Base-by-base conservation (phyloP, 108 stramenopile genomes). In the Cyclotella baltica region DNA sequence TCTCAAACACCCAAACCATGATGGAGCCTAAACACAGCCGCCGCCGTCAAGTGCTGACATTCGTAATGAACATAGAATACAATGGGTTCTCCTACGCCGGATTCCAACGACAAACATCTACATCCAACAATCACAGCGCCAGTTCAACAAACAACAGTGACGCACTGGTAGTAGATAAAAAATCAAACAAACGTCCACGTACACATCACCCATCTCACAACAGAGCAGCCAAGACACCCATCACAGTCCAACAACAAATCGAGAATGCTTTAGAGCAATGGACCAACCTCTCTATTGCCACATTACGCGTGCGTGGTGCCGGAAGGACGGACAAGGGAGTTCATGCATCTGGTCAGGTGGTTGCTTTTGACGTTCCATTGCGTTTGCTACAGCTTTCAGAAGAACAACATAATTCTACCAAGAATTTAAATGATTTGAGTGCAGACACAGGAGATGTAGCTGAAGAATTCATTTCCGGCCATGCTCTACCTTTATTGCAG, bases 241-340 rank as follows among this genome's bases (percentile, higher is more conserved):
- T 76, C 15, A 94, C 93, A 15, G 70, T 94, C 33, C 93, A 94
- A 65, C 84, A 90, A 46, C 75, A 81, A 33, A 66, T 94, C 3
- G 93, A 94, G 70, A 55, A 73, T 27, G 90, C 90, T 37, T 46
- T 94, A 23, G 47, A 85, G 2, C 62, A 76, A 37, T 87, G 76
- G 80, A 73, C 79, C 4, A 51, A 65, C 31, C 56, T 80, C 28
- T 72, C 77, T 30, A 9, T 83, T 40, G 70, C 70, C 3, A 59
- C 74, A 13, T 77, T 90, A n/a, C 75, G 87, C 52, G 62, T 92
- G 9, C 81, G 87, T 1, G 89, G 87, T 70, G 89, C 91, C 0
- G 90, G 93, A 13, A 78, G 93, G 34, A 94, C 93, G 1, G 93
- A 94, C 67, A 87, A 86, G 56, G 93, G 93, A 0, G 93, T 94